A percentile compares a stretch with the other conserved stretches of the same genome.
These are phyloP conservation scores for Ophiostoma sp. DNA, from an alignment of 2,329 filamentous ascomycete genomes.

Conservation along the genomic window DNA sequence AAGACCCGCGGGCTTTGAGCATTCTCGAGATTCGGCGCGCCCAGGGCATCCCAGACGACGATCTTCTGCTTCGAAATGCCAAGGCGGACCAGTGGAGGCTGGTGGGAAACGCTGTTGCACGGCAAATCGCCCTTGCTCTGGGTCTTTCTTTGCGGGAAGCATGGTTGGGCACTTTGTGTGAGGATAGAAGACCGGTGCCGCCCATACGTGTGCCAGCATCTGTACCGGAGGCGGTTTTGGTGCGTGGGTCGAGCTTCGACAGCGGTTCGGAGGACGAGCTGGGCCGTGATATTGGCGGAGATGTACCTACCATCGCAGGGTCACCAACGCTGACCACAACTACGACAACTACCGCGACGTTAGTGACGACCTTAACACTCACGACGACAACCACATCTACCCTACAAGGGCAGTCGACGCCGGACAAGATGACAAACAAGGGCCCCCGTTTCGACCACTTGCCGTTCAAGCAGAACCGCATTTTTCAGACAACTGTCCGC, in stretches of 20 bases:
- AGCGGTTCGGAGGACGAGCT: background rate
- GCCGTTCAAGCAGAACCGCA: slow-evolving; percentile 16
- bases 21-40: slow-evolving; percentile 68
- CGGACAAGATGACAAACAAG: background rate
- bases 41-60: slow-evolving; percentile 69
- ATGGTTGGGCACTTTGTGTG: slow-evolving; percentile 44
- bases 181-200: slow-evolving; percentile 22
- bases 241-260: background rate
- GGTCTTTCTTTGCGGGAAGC: slow-evolving; percentile 65
- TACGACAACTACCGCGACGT: background rate
- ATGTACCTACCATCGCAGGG: background rate
- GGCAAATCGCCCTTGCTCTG: slow-evolving; percentile 65
- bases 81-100: slow-evolving; percentile 60
- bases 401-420: background rate
- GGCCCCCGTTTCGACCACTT: background rate
- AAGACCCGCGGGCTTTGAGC: slow-evolving; percentile 59
- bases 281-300: background rate
- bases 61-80: slow-evolving; percentile 62
- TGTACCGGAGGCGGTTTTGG: background rate
- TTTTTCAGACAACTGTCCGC: slow-evolving; percentile 23
- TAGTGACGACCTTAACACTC: background rate
- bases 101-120: slow-evolving; percentile 75
- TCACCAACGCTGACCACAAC: background rate
- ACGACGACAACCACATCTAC: background rate
- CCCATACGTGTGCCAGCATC: background rate